Base-by-base conservation (phyloP, 768 basidiomycete species). In the Tricholoma matsutake region DNA sequence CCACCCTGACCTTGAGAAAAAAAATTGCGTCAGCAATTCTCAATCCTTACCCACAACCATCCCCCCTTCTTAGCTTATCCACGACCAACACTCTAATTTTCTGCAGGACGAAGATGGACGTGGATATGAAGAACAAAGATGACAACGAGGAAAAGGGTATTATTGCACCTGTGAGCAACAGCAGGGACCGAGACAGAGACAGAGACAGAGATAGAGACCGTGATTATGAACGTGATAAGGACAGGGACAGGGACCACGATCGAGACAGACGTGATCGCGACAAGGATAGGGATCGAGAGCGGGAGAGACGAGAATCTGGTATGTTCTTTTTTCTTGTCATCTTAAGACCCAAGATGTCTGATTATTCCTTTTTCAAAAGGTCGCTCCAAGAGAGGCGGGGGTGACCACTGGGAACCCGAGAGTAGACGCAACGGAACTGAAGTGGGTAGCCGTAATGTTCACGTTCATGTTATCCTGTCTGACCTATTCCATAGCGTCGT, bases 331-430 rank as follows among this genome's bases (percentile, higher is more conserved):
- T 9, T 14, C 22, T 25, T 25, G 22, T 25, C 35, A 22, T 6
- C 4, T 6, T 45, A 9, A 32, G 6, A 20, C 39, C 9, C 18
- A 2, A n/a, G 6, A 47, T 20, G 22, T 22, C 29, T 31, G 8
- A 32, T 62, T 22, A 39, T 51, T 25, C 14, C 51, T 59, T 63
- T 61, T 37, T 60, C 57, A 49, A 25, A 63, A 78, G 73, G 73
- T 61, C 73, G 71, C 59, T 56, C 73, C 41, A 81, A 83, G 67
- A 77, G 82, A 71, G 73, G 80, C 57, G 78, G 78, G 55, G 81
- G 83, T 39, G 91, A 94, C 73, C 91, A 93, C 66, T 93, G 91
- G 91, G 92, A 93, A 66, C 91, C 91, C 0, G 90, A 88, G 32
- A 32, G 51, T 32, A 81, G 86, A 71, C 86, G 91, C 31, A 86